Base-by-base conservation (phyloP, 306 rosid species). In the Sicyos baderoa region DNA sequence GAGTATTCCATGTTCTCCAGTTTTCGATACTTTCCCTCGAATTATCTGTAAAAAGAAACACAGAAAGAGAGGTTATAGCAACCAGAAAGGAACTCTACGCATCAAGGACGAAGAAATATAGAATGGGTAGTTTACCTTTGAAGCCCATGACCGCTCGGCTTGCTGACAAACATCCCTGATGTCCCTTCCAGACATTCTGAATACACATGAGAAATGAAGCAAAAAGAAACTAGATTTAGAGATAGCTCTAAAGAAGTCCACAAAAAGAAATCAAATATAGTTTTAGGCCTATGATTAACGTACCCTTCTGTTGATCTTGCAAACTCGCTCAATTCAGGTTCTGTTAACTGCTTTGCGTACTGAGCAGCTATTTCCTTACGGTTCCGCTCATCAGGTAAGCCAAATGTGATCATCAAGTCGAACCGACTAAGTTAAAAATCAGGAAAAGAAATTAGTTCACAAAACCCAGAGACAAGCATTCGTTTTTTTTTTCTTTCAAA, bases 111-210 rank as follows among this genome's bases (percentile, higher is more conserved):
- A 49, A 13, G 22, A 48, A 32, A 47, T 19, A 23, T 54, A 6
- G 54, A 18, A 37, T 8, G 61, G 65, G 47, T 45, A 42, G 60
- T 51, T 42, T 79, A 80, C 98, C 96, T 92, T 92, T 48, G 98
- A 89, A 59, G 95, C 98, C 96, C 96, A 87, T 3, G 87, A 81
- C 40, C 96, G 81, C 80, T 92, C 97, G n/a, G 97, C 97, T 82
- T 89, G 96, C 78, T 80, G 89, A 54, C 96, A 92, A 63, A 87
- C 68, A 61, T 87, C 97, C 86, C 85, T 83, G 56, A 92, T 92
- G 76, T 89, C 96, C 81, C 98, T 87, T 82, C 98, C 98, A 45
- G 93, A 86, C 96, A 89, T 87, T 61, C 98, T 92, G 81, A 78
- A 82, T 51, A 70, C n/a, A 72, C 52, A 35, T 42, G 52, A 27